Percentiles rank a stretch among this genome's conserved stretches.
Evolutionary conservation across 2,329 filamentous ascomycete species (phyloP).

Genomic region (Rachicladosporium sp.): DNA sequence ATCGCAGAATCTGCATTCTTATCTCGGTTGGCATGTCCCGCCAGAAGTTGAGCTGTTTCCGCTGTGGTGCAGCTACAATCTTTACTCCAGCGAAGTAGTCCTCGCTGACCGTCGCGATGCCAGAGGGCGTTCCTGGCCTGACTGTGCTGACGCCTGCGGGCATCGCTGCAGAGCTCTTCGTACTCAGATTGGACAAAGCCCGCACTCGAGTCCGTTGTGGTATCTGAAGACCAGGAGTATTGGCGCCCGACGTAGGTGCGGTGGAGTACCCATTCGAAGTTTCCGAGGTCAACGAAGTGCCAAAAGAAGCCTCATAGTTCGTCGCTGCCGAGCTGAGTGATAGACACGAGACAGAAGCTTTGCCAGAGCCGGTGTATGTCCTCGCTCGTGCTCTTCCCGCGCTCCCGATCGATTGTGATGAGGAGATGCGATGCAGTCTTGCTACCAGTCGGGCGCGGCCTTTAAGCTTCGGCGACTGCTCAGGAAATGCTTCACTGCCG

Average conservation of each 20-base stretch:
- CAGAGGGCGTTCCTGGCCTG: conserved; percentile 15
- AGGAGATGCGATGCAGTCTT: conserved; percentile 69
- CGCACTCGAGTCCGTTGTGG: conserved; percentile 44
- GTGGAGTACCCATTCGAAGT: conserved; percentile 44
- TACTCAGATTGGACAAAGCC: conserved; percentile 36
- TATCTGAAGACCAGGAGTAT: conserved; percentile 32
- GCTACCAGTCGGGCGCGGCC: conserved; percentile 58
- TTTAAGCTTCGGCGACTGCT: conserved; percentile 46
- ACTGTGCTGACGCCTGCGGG: conserved; percentile 46
- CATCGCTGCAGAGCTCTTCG: conserved; percentile 45
- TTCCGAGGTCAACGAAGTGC: conserved; percentile 43
- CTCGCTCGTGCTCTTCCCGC: conserved; percentile 49
- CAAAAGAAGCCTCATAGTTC: conserved; percentile 41
- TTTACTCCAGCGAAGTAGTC: conserved; percentile 29
- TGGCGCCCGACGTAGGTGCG: conserved; percentile 41
- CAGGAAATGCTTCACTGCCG: conserved; percentile 1
- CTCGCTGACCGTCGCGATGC: conserved; percentile 25
- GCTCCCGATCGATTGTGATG: conserved; percentile 58
- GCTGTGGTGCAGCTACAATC: too few species aligned
- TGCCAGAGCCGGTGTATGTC: conserved; percentile 49
- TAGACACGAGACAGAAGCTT: conserved; percentile 53
- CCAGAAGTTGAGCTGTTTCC: conserved; percentile 54
- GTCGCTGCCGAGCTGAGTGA: conserved; percentile 43
- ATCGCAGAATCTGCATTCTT: conserved; percentile 62
- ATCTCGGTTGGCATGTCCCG: conserved; percentile 68